phyloP scores from a whole-genome alignment of 2,329 filamentous ascomycete genomes.

The Aspergillus tubingensis region DNA sequence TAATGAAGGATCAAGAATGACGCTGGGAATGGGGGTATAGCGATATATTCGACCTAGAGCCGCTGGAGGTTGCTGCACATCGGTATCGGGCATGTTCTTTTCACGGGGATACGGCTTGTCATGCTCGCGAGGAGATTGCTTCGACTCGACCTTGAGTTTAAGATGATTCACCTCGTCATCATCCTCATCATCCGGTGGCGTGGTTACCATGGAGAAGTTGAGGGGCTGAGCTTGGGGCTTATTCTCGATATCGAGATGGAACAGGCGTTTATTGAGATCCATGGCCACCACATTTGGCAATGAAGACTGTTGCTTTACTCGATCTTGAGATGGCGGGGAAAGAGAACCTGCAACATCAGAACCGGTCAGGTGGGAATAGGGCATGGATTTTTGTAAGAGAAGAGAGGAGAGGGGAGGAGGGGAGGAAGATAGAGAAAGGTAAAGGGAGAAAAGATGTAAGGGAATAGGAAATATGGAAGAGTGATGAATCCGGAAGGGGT shows the following conservation, averaged over 20 bases:
- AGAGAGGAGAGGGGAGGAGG: neutral
- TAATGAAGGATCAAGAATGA: constrained; percentile 41
- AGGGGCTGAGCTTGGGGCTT: constrained; percentile 12
- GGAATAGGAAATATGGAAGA: neutral
- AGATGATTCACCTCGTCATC: constrained; percentile 4
- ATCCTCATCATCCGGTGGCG: constrained; percentile 27
- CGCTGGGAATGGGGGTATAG: constrained; percentile 38
- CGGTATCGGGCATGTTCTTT: neutral
- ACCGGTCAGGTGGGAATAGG: neutral
- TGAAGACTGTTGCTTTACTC: neutral
- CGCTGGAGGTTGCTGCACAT: constrained; percentile 4
- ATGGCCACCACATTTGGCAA: constrained; percentile 3
- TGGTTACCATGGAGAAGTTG: constrained; percentile 24
- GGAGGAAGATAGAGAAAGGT: neutral
- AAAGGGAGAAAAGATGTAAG: neutral
- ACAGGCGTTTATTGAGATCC: constrained; percentile 9
- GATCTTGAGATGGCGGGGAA: neutral
- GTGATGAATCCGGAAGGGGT: too few species aligned
- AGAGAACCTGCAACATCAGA: neutral
- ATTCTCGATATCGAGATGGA: constrained; percentile 8
- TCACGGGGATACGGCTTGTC: neutral
- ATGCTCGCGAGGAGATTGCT: neutral
- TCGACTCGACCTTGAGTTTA: constrained; percentile 3
- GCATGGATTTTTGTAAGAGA: neutral
- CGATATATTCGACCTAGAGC: constrained; percentile 30